These are phyloP conservation scores for Trichoderma sp. DNA, from an alignment of 2,329 filamentous ascomycete genomes.

Conservation along the genomic window DNA sequence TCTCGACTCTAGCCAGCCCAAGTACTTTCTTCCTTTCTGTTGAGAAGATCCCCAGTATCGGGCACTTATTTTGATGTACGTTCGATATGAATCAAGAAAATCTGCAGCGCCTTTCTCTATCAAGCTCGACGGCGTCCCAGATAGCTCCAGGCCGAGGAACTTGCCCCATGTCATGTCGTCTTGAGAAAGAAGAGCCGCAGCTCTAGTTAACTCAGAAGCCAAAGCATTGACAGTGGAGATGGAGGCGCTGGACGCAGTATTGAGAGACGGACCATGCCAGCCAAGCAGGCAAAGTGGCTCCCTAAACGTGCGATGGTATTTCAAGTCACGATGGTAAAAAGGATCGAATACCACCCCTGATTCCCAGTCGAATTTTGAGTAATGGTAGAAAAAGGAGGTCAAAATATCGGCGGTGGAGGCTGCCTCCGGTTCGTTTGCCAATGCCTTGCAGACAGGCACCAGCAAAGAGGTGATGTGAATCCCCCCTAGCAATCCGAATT, in stretches of 20 bases:
- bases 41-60: slow-evolving; percentile 63
- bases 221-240: slow-evolving; percentile 51
- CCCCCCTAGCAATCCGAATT: slow-evolving; percentile 63
- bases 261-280: slow-evolving; percentile 59
- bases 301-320: slow-evolving; percentile 52
- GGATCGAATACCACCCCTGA: slow-evolving; percentile 56
- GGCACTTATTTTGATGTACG: slow-evolving; percentile 59
- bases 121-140: not conserved
- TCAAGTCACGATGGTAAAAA: slow-evolving; percentile 51
- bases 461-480: slow-evolving; percentile 64
- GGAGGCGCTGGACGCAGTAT: slow-evolving; percentile 56
- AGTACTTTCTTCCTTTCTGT: slow-evolving; percentile 51
- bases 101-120: slow-evolving; percentile 33
- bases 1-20: slow-evolving; percentile 63
- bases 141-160: slow-evolving; percentile 34
- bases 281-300: slow-evolving; percentile 64
- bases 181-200: slow-evolving; percentile 39
- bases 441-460: slow-evolving; percentile 56
- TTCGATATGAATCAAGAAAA: slow-evolving; percentile 52
- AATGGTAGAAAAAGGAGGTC: slow-evolving; percentile 60
- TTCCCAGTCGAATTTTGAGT: slow-evolving; percentile 59
- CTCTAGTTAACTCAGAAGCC: slow-evolving; percentile 49
- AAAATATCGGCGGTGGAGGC: slow-evolving; percentile 52
- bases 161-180: slow-evolving; percentile 41
- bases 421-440: slow-evolving; percentile 36